Conservation (phyloP, 208 protist species). For the Wallacemonas sp. region DNA sequence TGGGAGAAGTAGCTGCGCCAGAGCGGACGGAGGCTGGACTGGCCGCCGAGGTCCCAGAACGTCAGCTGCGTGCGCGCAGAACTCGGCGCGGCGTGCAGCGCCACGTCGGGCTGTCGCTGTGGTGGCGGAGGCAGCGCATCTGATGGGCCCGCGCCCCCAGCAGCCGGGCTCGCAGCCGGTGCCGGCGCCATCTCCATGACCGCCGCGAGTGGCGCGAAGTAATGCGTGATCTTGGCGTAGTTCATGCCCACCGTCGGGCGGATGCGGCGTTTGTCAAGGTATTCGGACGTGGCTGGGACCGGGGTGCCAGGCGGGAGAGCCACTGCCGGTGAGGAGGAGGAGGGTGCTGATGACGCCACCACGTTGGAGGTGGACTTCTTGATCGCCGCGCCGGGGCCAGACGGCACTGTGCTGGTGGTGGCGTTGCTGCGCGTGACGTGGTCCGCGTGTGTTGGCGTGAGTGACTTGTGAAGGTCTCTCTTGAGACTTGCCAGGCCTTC, state of each 20-base stretch:
- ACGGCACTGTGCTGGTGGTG: neutral
- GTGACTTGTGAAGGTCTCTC: neutral
- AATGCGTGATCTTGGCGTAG: constrained; percentile 92
- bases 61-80: constrained; percentile 39
- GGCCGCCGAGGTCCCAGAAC: constrained; percentile 97
- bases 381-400: neutral
- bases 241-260: constrained; percentile 98
- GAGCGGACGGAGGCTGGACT: constrained; percentile 91
- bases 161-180: neutral
- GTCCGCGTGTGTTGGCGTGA: no score
- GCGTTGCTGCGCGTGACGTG: neutral
- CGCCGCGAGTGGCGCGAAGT: constrained; percentile 30
- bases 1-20: constrained; percentile 97
- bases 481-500: neutral
- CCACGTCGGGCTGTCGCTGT: constrained; percentile 6
- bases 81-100: constrained; percentile 18
- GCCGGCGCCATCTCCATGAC: neutral
- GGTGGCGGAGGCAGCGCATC: constrained; percentile 46
- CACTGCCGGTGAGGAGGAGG: neutral
- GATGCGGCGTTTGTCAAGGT: constrained; percentile 82
- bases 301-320: constrained; percentile 24
- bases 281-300: constrained; percentile 24
- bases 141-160: constrained; percentile 25
- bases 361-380: neutral
- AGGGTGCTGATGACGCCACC: no score